These are phyloP conservation scores for Proliferodiscus dingleyae DNA, from an alignment of 2,329 filamentous ascomycete species.

Conservation along the genomic window DNA sequence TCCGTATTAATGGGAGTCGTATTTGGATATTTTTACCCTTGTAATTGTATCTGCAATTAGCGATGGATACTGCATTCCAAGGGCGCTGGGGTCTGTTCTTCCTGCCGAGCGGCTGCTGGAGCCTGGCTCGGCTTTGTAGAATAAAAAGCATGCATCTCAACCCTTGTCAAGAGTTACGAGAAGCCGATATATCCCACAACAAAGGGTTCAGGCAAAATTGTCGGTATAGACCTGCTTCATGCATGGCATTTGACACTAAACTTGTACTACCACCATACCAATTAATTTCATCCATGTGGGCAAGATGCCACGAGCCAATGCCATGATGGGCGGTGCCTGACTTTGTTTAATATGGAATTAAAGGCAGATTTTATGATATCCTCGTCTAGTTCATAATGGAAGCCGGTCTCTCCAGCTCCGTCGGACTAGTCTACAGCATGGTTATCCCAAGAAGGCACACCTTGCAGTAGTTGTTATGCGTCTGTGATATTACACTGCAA, in stretches of 20 bases:
- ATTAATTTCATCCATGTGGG: background rate
- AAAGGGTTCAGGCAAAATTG: constrained; percentile 15
- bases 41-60: constrained; percentile 10
- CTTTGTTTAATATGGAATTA: background rate
- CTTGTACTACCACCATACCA: constrained; percentile 11
- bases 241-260: constrained; percentile 12
- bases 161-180: constrained; percentile 9
- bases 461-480: too few relatives aligned
- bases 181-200: constrained; percentile 7
- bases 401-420: constrained; percentile 1
- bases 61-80: constrained; percentile 14
- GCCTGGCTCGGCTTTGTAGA: constrained; percentile 10
- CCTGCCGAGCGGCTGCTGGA: background rate
- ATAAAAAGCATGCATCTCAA: constrained; percentile 10
- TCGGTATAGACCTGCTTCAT: constrained; percentile 9
- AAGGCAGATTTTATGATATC: background rate
- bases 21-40: constrained; percentile 5
- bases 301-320: constrained; percentile 1
- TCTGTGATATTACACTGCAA: background rate
- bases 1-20: constrained; percentile 2
- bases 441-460: background rate
- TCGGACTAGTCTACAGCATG: background rate
- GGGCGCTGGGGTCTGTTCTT: constrained; percentile 11
- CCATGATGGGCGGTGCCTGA: background rate
- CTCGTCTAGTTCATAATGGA: background rate